A percentile compares a stretch with the other conserved stretches of the same genome.
These are phyloP conservation scores for Oenanthe javanica DNA, from an alignment of 140 eudicot species.

Conservation along the genomic window DNA sequence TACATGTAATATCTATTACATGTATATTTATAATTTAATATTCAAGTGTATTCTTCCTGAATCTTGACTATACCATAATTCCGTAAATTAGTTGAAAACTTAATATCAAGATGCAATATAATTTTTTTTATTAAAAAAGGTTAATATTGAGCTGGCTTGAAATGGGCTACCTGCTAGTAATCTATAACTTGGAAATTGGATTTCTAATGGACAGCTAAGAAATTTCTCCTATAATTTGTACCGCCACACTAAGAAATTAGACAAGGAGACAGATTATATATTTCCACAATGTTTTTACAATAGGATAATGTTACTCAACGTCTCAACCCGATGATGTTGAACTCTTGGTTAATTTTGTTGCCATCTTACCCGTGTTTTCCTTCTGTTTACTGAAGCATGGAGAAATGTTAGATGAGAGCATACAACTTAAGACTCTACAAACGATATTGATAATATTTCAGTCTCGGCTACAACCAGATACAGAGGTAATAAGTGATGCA, in stretches of 20 bases:
- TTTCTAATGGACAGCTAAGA: neutral
- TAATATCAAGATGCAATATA: neutral
- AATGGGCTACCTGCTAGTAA: neutral
- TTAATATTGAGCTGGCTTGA: neutral
- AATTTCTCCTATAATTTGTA: neutral
- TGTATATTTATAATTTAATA: neutral
- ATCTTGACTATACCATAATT: neutral
- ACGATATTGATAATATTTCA: conserved; percentile 87
- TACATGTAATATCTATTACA: neutral
- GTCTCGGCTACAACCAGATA: conserved; percentile 85
- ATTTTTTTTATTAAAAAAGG: no score
- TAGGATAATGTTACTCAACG: neutral
- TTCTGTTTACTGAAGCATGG: conserved; percentile 58
- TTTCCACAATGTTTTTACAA: neutral
- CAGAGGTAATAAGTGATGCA: conserved; percentile 84
- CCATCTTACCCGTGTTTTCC: neutral
- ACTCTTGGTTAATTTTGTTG: neutral
- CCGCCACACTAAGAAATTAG: neutral
- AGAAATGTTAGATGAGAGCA: conserved; percentile 90
- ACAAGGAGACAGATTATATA: neutral
- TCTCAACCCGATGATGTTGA: neutral
- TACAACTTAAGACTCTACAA: conserved; percentile 92
- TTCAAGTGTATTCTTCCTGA: neutral
- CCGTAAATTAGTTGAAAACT: neutral
- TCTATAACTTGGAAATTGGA: neutral